phyloP scores from a whole-genome alignment of 371 early-diverging fungal genomes.

The Gilbertella persicaria region DNA sequence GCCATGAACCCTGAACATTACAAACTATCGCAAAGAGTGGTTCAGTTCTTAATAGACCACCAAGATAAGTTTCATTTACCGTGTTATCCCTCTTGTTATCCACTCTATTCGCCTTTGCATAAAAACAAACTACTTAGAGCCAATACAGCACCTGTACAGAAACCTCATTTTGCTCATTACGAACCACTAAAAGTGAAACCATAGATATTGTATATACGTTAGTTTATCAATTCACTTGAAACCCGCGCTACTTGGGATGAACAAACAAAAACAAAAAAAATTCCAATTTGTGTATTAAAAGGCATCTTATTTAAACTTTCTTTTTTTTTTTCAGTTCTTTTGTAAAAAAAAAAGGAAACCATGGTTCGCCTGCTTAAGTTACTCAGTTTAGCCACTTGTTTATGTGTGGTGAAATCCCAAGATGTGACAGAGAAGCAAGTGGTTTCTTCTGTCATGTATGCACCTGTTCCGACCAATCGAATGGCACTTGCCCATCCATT shows the following conservation, averaged over 20 bases:
- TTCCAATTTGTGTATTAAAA: too few species aligned
- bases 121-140: conserved; percentile 14
- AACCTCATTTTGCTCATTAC: conserved; percentile 15
- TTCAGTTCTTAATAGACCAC: conserved; percentile 52
- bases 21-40: conserved; percentile 52
- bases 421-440: background rate
- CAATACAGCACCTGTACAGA: conserved; percentile 28
- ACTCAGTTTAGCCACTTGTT: background rate
- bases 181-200: conserved; percentile 32
- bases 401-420: background rate
- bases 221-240: too few species aligned
- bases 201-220: too few species aligned
- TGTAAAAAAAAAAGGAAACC: too few species aligned
- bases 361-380: too few species aligned
- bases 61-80: conserved; percentile 39
- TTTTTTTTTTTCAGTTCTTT: too few species aligned
- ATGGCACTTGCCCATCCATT: background rate
- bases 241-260: too few species aligned
- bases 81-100: conserved; percentile 3
- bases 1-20: conserved; percentile 56
- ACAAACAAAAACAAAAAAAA: too few species aligned
- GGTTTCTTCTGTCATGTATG: conserved; percentile 18
- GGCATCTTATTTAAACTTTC: too few species aligned
- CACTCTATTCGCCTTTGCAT: background rate
- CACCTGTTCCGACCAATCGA: conserved; percentile 17